These are phyloP conservation scores for Aspergillus nanangensis DNA, from an alignment of 495 filamentous ascomycete species.

Conservation along the genomic window DNA sequence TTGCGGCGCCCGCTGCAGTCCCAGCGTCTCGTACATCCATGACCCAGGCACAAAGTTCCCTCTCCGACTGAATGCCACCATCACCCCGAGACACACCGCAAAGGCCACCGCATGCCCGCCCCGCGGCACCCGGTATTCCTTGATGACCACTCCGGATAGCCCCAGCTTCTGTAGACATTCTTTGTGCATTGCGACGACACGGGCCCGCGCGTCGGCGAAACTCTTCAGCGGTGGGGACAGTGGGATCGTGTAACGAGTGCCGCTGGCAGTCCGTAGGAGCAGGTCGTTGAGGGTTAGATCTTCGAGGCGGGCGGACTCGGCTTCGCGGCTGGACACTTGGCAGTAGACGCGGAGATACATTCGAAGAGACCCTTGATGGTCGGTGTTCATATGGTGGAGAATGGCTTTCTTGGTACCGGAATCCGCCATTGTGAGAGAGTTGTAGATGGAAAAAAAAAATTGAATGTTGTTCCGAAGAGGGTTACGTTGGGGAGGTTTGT, in stretches of 20 bases:
- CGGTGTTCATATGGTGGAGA: conserved; percentile 75
- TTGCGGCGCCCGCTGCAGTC: conserved; percentile 38
- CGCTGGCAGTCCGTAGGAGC: conserved; percentile 38
- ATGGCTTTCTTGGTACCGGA: conserved; percentile 61
- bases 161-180: conserved; percentile 50
- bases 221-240: conserved; percentile 58
- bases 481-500: too few relatives aligned
- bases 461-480: too few relatives aligned
- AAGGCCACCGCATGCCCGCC: conserved; percentile 38
- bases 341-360: conserved; percentile 63
- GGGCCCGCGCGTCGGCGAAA: conserved; percentile 56
- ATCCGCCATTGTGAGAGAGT: too few relatives aligned
- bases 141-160: conserved; percentile 52
- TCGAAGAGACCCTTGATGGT: conserved; percentile 62
- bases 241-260: conserved; percentile 51
- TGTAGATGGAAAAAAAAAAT: too few relatives aligned
- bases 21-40: conserved; percentile 42
- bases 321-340: conserved; percentile 39
- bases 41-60: conserved; percentile 55
- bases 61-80: conserved; percentile 39
- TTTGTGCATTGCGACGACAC: conserved; percentile 65
- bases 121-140: conserved; percentile 47
- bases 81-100: conserved; percentile 36
- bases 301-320: conserved; percentile 49
- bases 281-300: conserved; percentile 58